Base-by-base conservation (phyloP, 2,329 filamentous ascomycete genomes). In the Claviceps maximensis region DNA sequence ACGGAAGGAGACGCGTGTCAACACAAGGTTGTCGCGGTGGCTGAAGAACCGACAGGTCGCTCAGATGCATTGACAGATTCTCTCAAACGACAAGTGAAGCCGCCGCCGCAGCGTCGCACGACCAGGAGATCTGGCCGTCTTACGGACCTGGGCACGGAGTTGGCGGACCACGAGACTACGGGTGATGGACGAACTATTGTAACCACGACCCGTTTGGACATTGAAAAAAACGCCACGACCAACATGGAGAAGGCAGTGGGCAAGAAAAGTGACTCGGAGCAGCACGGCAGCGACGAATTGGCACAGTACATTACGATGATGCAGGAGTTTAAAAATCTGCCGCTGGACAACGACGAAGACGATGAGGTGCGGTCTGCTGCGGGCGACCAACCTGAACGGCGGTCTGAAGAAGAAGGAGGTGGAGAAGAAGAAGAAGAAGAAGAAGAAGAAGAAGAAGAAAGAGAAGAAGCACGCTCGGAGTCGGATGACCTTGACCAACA, bases 281-380 rank as follows among this genome's bases (percentile, higher is more conserved):
- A 31, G 13, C 2, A 15, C 4, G 36, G 17, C 2, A 41, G 59
- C 33, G 83, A 87, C 59, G 79, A 78, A 29, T 69, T 91, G 9
- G 77, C 84, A 33, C 69, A 78, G 38, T 77, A 79, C 52, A 88
- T 93, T 54, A 68, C 76, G 33, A 74, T 84, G 60, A 73, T 83
- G 47, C 79, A 77, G 59, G 72, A 78, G 53, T 75, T 79, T 33
- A 77, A 78, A 54, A 70, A 84, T 54, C 69, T 89, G 33, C 77
- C 78, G 2, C 61, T 82, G 5, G 76, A 78, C 53, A 62, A 65
- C 7, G 74, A 76, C 29, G 75, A 79, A 4, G 74, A 75, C 8
- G 69, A 73, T n/a, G 69, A 73, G 10, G 21, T n/a, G n/a, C n/a
- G n/a, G n/a, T n/a, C n/a, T n/a, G n/a, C n/a, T n/a, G n/a, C n/a